phyloP scores from a whole-genome alignment of 2,329 filamentous ascomycete genomes.

The Ophiosphaerella korrae region DNA sequence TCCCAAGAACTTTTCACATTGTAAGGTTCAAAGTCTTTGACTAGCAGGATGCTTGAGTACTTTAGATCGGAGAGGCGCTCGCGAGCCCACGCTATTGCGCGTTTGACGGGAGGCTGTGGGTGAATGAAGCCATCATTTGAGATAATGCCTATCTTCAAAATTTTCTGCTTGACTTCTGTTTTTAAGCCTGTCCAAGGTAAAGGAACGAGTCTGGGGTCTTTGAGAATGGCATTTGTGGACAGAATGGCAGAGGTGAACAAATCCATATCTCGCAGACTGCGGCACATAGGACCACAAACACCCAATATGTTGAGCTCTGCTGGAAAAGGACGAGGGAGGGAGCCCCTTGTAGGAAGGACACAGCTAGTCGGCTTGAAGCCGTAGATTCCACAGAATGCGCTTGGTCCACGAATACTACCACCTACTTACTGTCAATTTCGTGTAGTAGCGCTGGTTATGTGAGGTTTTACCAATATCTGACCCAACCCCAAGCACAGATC shows the following conservation, averaged over 20 bases:
- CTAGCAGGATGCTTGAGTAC: conserved; percentile 22
- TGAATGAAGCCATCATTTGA: conserved; percentile 45
- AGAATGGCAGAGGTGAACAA: conserved; percentile 19
- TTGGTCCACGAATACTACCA: conserved; percentile 27
- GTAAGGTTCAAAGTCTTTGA: conserved; percentile 47
- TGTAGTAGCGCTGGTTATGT: no score
- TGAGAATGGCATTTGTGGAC: conserved; percentile 16
- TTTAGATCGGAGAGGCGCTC: conserved; percentile 11
- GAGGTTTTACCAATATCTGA: conserved; percentile 24
- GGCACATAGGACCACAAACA: conserved; percentile 22
- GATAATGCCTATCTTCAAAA: conserved; percentile 53
- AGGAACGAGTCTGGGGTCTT: conserved; percentile 22
- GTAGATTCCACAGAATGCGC: conserved; percentile 31
- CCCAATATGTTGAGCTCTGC: conserved; percentile 23
- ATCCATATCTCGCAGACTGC: conserved; percentile 21
- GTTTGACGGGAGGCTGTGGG: conserved; percentile 48
- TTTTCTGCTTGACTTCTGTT: conserved; percentile 12
- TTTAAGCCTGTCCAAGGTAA: conserved; percentile 24
- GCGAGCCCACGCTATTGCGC: conserved; percentile 46
- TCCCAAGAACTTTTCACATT: conserved; percentile 34
- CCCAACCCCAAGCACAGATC: conserved; percentile 26
- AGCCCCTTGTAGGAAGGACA: conserved; percentile 17
- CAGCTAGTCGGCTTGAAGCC: conserved; percentile 33
- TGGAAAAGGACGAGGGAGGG: conserved; percentile 7
- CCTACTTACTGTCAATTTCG: no score